phyloP scores from a whole-genome alignment of 257 asterid species.

The Scutellaria baicalensis region DNA sequence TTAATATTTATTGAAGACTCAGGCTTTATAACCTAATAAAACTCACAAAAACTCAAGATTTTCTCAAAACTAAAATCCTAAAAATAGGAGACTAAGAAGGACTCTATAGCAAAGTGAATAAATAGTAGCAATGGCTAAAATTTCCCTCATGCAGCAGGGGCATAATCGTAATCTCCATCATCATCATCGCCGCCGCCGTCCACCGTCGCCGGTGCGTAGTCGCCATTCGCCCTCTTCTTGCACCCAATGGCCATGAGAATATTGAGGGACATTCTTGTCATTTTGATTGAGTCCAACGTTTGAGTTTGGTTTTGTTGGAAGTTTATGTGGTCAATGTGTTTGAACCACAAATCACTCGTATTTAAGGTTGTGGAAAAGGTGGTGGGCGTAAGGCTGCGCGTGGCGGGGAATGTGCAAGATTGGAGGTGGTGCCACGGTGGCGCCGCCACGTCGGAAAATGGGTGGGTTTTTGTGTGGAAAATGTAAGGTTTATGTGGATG shows the following conservation, averaged over 20 bases:
- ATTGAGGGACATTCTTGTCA: background rate
- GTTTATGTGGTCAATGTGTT: background rate
- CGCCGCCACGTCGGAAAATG: constrained; percentile 14
- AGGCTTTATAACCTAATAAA: background rate
- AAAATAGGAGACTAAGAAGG: too few relatives aligned
- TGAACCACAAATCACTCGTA: background rate
- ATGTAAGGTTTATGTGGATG: background rate
- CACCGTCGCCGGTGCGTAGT: background rate
- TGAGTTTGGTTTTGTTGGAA: background rate
- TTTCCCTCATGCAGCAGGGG: background rate
- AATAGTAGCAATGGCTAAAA: background rate
- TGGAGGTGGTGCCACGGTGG: constrained; percentile 6
- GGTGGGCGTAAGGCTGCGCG: background rate
- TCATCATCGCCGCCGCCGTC: background rate
- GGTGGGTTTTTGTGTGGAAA: background rate
- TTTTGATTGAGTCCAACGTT: background rate
- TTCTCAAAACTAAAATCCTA: too few relatives aligned
- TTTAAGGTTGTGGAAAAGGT: background rate
- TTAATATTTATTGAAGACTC: background rate
- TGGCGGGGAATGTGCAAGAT: background rate
- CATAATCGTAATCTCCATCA: background rate
- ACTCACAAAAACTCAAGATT: background rate
- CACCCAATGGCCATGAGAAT: background rate
- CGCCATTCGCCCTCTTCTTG: background rate
- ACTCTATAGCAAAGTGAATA: background rate